Base-by-base conservation (phyloP, 352 stramenopile species). In the Pythium inflatum region DNA sequence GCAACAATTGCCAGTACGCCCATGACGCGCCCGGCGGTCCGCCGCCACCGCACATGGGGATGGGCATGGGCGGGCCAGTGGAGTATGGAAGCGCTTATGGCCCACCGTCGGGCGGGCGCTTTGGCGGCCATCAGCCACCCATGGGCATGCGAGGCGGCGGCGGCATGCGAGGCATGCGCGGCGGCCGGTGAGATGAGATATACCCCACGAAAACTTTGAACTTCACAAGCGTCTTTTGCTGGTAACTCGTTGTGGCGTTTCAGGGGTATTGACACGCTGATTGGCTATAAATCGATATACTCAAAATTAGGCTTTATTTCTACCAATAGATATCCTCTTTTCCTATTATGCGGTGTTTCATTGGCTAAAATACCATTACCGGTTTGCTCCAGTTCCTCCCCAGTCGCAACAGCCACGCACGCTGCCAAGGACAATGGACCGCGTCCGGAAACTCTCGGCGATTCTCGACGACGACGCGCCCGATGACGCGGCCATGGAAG, bases 391-490 rank as follows among this genome's bases (percentile, higher is more conserved):
- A 16, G 33, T 46, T 61, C 48, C 48, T 61, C 12, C 30, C 30
- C 18, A 12, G 13, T 55, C 7, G 14, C 43, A 51, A 51, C 49
- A 56, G 34, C 25, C 38, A 43, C 38, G 36, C n/a, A 54, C 22
- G n/a, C 3, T 87, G 61, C 65, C 78, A 57, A 78, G 25, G 48
- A 43, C 80, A 50, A 66, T 91, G 48, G 87, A 87, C 66, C 87
- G 87, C 68, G 85, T 91, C 78, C 84, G 87, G 54, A 90, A 79
- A 71, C 87, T 94, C 40, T 92, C 87, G n/a, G 87, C 84, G 73
- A 79, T 94, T 60, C 75, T 94, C 55, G 83, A 92, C 54, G 84
- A 92, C 62, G 80, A 80, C 20, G 60, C 77, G 56, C 68, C 81
- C 56, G 81, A 86, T 46, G 86, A 90, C 7, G 79, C 89, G 62